A percentile compares a stretch with the other conserved stretches of the same genome.
These are phyloP conservation scores for Heliamphora pulchella DNA, from an alignment of 179 eudicot genomes.

Conservation along the genomic window DNA sequence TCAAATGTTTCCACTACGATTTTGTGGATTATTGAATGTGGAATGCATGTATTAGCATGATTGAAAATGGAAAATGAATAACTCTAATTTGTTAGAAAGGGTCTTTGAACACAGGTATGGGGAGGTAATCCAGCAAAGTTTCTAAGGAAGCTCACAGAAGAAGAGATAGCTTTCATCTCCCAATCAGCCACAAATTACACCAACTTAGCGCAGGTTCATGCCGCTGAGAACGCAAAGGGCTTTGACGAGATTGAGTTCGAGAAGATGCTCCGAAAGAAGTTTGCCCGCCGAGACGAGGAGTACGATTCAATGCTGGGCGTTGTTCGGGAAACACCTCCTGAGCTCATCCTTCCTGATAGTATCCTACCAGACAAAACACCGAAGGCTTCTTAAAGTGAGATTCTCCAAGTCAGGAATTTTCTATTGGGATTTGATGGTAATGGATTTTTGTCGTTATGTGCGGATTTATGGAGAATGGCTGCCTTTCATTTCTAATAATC, in stretches of 20 bases:
- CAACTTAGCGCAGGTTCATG: slow-evolving; percentile 66
- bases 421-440: background rate
- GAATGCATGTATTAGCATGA: background rate
- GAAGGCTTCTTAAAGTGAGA: slow-evolving; percentile 25
- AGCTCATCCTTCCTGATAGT: slow-evolving; percentile 57
- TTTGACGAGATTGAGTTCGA: slow-evolving; percentile 64
- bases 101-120: slow-evolving; percentile 54
- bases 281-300: slow-evolving; percentile 48
- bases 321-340: slow-evolving; percentile 54
- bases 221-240: slow-evolving; percentile 67
- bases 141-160: slow-evolving; percentile 73
- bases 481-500: slow-evolving; percentile 22
- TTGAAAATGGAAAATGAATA: background rate
- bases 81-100: background rate
- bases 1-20: background rate
- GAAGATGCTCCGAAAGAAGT: slow-evolving; percentile 69
- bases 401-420: background rate
- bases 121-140: slow-evolving; percentile 91
- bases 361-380: slow-evolving; percentile 37
- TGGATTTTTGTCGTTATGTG: background rate
- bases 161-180: slow-evolving; percentile 78
- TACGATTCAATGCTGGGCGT: slow-evolving; percentile 58
- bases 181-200: slow-evolving; percentile 65
- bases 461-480: slow-evolving; percentile 6
- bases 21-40: background rate